A percentile compares a stretch with the other conserved stretches of the same genome.
These are phyloP conservation scores for Crucibulum laeve DNA, from an alignment of 768 basidiomycete genomes.

Conservation along the genomic window DNA sequence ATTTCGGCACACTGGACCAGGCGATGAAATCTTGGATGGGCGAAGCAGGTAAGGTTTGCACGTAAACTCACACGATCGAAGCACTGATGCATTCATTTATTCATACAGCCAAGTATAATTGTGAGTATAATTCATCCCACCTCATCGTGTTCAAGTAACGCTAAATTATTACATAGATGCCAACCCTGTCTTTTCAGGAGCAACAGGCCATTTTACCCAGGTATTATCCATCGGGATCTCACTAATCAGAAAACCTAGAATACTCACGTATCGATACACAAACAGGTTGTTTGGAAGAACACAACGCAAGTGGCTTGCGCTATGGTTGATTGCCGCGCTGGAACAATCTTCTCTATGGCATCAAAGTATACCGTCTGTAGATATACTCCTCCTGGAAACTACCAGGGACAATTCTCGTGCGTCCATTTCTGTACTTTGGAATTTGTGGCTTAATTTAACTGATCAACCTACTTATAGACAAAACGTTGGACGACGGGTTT, in stretches of 20 bases:
- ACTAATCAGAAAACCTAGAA: background rate
- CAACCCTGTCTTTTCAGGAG: constrained; percentile 16
- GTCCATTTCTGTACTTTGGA: no score
- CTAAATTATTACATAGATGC: constrained; percentile 10
- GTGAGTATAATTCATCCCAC: constrained; percentile 3
- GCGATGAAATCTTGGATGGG: constrained; percentile 18
- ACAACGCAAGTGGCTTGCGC: constrained; percentile 45
- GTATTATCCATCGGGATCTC: constrained; percentile 4
- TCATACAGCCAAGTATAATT: constrained; percentile 15
- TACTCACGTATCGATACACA: constrained; percentile 8
- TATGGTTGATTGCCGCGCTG: constrained; percentile 26
- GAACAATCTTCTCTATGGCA: constrained; percentile 14
- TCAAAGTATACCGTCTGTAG: constrained; percentile 18
- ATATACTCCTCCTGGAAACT: constrained; percentile 19
- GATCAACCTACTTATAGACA: no score
- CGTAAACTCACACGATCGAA: background rate
- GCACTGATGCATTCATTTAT: background rate
- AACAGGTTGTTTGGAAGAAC: constrained; percentile 49
- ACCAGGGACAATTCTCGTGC: no score
- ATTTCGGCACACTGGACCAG: no score
- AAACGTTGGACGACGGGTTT: no score
- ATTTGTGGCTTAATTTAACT: no score
- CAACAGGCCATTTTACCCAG: constrained; percentile 23
- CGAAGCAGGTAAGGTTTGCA: constrained; percentile 17
- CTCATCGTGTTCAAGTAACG: background rate